Evolutionary conservation across 2,329 filamentous ascomycete genomes (phyloP), one percentile per base, ranked within the genome.

Genomic region (Biscogniauxia sp.): DNA sequence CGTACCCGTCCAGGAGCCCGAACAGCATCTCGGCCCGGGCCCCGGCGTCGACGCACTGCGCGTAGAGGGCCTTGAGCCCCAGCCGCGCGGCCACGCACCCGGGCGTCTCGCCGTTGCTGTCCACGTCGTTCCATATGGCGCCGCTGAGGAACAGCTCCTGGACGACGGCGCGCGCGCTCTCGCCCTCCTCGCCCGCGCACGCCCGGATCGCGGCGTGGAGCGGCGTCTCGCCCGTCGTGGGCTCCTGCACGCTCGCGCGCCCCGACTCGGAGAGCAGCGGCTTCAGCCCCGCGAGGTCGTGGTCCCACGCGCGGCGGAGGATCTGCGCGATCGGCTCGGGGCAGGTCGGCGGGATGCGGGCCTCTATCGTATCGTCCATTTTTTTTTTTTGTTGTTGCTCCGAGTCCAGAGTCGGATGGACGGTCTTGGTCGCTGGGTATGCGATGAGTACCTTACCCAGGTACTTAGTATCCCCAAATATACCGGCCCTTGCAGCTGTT

Each of bases 61-160:
- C 85, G 73, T 99, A 98, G 41, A 97, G 77, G 55, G 86, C 83
- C 57, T 77, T 82, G 69, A 91, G 79, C 0, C 90, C 89, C 23
- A 97, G 73, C 25, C 86, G 79, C 60, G 82, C 81, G 8, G 95
- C 95, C 51, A 97, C 79, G 74, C 94, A 98, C 7, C 93, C 95
- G 0, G 95, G 93, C 2, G 95, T 98, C 80, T 98, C 94, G 69
- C 92, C 85, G 68, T 91, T 89, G 66, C 81, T 78, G 75, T 98
- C 92, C 59, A 98, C 80, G 74, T 97, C 93, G 78, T 99, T 99
- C 95, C 95, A 99, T 68, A 98, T 97, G 11, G 92, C 95, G 32
- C 95, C 95, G 68, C 90, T 89, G 70, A 93, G 84, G 62, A 98
- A 87, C 7, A 98, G 82, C 71, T 95, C 85, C 67, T 85, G 84